Base-by-base conservation (phyloP, 192 early-diverging fungal species). In the Umbelopsis ramanniana region DNA sequence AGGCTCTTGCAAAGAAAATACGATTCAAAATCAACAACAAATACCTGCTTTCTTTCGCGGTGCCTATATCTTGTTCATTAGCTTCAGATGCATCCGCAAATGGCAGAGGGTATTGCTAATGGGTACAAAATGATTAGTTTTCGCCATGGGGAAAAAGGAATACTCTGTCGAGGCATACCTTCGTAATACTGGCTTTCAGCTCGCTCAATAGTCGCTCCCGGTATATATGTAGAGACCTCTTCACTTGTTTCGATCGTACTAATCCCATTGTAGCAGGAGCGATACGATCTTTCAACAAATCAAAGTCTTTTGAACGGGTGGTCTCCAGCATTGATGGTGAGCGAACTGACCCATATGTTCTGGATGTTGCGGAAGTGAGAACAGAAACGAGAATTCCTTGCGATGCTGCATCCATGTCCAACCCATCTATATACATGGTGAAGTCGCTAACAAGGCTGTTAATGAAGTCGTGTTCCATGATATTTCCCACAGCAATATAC, bases 401-500 rank as follows among this genome's bases (percentile, higher is more conserved):
- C 21, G 55, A 48, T 9, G 69, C 78, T 17, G 12, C 6, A 7
- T 57, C 71, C 6, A 79, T 76, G 69, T 91, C 86, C 52, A 92
- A 72, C 4, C 73, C 79, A 5, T 81, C 83, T 15, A 91, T 75
- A 21, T 79, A 73, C 37, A 83, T 76, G n/a, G 80, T 74, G 33
- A 94, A 83, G 74, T 93, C 91, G 11, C 77, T 63, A n/a, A 92
- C 53, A 40, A 94, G 50, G 1, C 90, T 74, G 21, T 82, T 83
- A 43, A 89, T 74, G 12, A 95, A 86, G 70, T 95, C 93, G 67
- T 77, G 81, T 53, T 94, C 88, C 89, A 94, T 93, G 84, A 92
- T 89, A 19, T 77, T 80, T 14, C 85, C 88, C 35, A 93, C 90
- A 14, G 85, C 81, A 52, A 81, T 83, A 29, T 88, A 75, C 86